A percentile compares a stretch with the other conserved stretches of the same genome.
Conservation (phyloP, 345 rosid species). For the thale cress (Arabidopsis thaliana) region DNA sequence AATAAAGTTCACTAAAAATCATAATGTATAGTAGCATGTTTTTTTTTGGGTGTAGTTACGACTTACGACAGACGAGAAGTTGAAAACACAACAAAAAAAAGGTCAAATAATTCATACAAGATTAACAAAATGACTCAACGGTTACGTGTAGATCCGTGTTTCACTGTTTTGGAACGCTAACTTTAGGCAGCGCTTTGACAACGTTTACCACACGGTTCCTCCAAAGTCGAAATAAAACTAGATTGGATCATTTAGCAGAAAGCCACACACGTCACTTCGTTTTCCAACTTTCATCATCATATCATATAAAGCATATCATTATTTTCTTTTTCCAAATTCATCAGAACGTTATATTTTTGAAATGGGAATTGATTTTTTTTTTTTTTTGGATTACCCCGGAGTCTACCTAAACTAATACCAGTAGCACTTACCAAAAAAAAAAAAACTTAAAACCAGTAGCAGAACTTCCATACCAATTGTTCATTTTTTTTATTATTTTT, state of each 20-base stretch:
- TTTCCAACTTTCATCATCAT: neutral
- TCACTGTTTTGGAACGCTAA: neutral
- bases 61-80: neutral
- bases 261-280: neutral
- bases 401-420: no score
- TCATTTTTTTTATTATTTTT: no score
- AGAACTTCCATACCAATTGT: neutral
- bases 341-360: neutral
- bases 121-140: neutral
- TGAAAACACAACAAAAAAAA: neutral
- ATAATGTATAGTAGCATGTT: neutral
- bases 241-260: neutral
- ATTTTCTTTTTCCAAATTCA: neutral
- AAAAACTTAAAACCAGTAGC: neutral
- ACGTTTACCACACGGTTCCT: conserved; percentile 14
- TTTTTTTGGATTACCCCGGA: no score
- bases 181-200: conserved; percentile 3
- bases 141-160: conserved; percentile 3
- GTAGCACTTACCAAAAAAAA: no score
- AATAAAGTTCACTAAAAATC: neutral
- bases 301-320: neutral
- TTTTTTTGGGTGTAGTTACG: neutral
- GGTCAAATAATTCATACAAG: neutral
- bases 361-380: no score
- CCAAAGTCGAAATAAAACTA: neutral